These are phyloP conservation scores for Neoscytalidium dimidiatum DNA, from an alignment of 2,329 filamentous ascomycete species.

Conservation along the genomic window DNA sequence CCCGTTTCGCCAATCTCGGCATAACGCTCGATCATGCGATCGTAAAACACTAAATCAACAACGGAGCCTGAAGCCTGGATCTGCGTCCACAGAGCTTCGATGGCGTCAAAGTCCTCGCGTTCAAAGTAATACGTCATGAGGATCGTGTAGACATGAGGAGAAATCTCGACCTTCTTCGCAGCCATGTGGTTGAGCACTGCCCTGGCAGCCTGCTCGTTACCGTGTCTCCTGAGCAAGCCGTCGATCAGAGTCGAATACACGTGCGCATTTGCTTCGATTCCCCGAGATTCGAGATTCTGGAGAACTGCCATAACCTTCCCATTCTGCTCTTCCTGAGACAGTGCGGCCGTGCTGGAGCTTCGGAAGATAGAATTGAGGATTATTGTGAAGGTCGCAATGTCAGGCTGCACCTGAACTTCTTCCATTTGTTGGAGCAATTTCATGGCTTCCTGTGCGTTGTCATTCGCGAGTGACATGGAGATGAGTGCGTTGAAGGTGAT, in stretches of 20 bases:
- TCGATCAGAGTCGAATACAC: conserved; percentile 71
- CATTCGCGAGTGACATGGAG: conserved; percentile 56
- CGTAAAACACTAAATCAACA: conserved; percentile 65
- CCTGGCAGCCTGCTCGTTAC: conserved; percentile 55
- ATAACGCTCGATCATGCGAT: conserved; percentile 69
- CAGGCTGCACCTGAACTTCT: conserved; percentile 54
- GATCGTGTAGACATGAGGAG: conserved; percentile 72
- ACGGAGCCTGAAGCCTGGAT: conserved; percentile 37
- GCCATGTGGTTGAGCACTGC: conserved; percentile 66
- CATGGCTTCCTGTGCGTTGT: conserved; percentile 51
- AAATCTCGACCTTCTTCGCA: conserved; percentile 53
- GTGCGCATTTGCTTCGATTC: background rate
- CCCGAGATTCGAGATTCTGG: background rate
- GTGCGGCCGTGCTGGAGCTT: conserved; percentile 47
- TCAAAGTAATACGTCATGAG: conserved; percentile 69
- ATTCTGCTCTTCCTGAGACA: conserved; percentile 53
- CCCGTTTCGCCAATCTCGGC: conserved; percentile 54
- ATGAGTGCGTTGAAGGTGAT: conserved; percentile 69
- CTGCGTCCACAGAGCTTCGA: conserved; percentile 59
- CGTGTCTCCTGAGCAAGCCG: conserved; percentile 55
- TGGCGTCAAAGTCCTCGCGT: conserved; percentile 59
- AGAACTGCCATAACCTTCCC: conserved; percentile 22
- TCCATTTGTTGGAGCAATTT: conserved; percentile 63
- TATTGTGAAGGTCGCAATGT: conserved; percentile 73
- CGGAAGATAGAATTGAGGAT: conserved; percentile 63